Evolutionary conservation across 2,329 filamentous ascomycete species (phyloP).

Genomic region (Didymella arachidicola): DNA sequence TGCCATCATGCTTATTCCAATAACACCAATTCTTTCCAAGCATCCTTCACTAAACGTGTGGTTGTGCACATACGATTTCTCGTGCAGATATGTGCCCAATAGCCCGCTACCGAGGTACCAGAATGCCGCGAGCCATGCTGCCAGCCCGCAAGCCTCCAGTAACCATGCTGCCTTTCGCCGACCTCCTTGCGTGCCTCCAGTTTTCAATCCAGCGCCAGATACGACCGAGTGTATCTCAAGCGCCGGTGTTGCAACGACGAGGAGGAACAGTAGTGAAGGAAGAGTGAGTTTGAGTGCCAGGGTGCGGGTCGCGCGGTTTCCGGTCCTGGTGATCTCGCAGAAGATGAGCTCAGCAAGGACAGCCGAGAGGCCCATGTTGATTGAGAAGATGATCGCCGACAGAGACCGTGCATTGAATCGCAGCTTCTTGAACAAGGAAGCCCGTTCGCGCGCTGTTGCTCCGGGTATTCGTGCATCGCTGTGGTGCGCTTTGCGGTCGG

Average conservation of each 20-base stretch:
- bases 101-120: constrained; percentile 77
- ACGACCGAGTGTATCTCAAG: constrained; percentile 76
- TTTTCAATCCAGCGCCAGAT: constrained; percentile 66
- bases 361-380: constrained; percentile 77
- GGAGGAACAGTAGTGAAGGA: constrained; percentile 72
- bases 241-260: constrained; percentile 79
- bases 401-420: constrained; percentile 48
- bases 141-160: constrained; percentile 69
- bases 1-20: constrained; percentile 86
- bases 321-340: constrained; percentile 80
- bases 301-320: constrained; percentile 71
- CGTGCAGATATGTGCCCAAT: constrained; percentile 61
- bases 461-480: constrained; percentile 67
- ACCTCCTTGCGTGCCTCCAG: constrained; percentile 66
- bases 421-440: constrained; percentile 50
- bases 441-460: constrained; percentile 33
- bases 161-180: constrained; percentile 68
- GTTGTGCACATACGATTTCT: constrained; percentile 52
- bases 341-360: constrained; percentile 83
- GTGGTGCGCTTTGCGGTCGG: constrained; percentile 67
- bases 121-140: constrained; percentile 74
- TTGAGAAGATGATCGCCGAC: constrained; percentile 73
- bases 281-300: constrained; percentile 74
- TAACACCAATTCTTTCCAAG: constrained; percentile 75
- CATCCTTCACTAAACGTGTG: constrained; percentile 64